Evolutionary conservation across 352 stramenopile genomes (phyloP), one percentile per base, ranked within the genome.

Genomic region (Elongisporangium senticosum): DNA sequence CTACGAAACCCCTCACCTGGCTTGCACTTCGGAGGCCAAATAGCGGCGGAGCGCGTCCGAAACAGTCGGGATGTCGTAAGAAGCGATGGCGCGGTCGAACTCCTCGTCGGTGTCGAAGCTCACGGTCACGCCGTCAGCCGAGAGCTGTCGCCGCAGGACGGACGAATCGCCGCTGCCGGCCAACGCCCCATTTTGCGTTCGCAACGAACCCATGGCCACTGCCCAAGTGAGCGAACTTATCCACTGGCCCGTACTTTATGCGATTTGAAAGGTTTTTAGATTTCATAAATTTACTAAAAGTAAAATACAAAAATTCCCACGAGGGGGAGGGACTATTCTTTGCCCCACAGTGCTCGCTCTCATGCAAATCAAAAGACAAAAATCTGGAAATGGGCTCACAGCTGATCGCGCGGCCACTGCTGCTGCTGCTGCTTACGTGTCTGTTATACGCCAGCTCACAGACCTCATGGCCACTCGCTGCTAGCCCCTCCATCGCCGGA

Each of bases 101-200:
- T 93, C 84, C 6, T 84, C 71, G 58, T 92, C 82, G 8, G 69
- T 86, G 26, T 90, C 83, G 56, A 87, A 84, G 47, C 59, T 75
- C 17, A 85, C 55, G 51, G 47, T 61, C 20, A 53, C 49, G 14
- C 20, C 49, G 23, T 61, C 62, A 5, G 62, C 39, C 10, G 62
- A 69, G 17, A 53, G 55, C 51, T 65, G 51, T 37, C 65, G 62
- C 54, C 63, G 63, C 21, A 69, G 58, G 33, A 43, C 33, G 33
- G 33, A 43, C 33, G 33, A 43, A 15, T 43, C 33, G 33, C 8
- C 33, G 17, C 26, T 37, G 26, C 26, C 26, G 26, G 26, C 26
- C 26, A 17, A 43, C 33, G 33, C 33, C 33, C 33, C 33, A 43
- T 43, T 43, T 17, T 43, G 33, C 33, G 33, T 43, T 6, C 49